phyloP scores from a whole-genome alignment of 202 grass and related monocot species.

The Brachypodium distachyon region DNA sequence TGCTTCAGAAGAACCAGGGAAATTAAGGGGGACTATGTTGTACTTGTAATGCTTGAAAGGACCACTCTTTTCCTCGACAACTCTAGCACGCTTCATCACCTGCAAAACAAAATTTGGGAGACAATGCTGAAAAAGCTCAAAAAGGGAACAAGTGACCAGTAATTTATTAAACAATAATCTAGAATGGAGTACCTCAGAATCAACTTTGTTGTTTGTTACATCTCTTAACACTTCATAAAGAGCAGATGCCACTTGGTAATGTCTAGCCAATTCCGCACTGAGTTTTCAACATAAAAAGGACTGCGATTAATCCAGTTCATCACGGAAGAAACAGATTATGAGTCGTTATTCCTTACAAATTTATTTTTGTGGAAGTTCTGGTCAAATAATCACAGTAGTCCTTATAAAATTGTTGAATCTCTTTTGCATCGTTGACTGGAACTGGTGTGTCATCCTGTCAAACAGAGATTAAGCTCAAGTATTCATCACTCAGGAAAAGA shows the following conservation, averaged over 20 bases:
- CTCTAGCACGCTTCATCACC: slow-evolving; percentile 44
- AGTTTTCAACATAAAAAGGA: slow-evolving; percentile 20
- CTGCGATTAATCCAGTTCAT: slow-evolving; percentile 12
- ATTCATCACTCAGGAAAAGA: slow-evolving; percentile 2
- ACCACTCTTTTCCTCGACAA: slow-evolving; percentile 59
- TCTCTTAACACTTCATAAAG: slow-evolving; percentile 82
- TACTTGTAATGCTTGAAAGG: slow-evolving; percentile 74
- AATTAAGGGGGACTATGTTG: slow-evolving; percentile 88
- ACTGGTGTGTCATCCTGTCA: slow-evolving; percentile 59
- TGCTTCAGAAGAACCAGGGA: slow-evolving; percentile 49
- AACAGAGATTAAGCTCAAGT: slow-evolving; percentile 9
- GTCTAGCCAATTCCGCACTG: slow-evolving; percentile 79
- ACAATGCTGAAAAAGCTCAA: slow-evolving; percentile 4
- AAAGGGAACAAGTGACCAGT: not conserved
- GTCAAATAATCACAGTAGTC: slow-evolving; percentile 52
- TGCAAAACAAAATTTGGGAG: slow-evolving; percentile 25
- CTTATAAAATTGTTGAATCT: slow-evolving; percentile 76
- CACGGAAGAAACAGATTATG: not conserved
- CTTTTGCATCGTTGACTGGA: slow-evolving; percentile 43
- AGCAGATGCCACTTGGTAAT: slow-evolving; percentile 69
- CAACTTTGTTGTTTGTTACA: slow-evolving; percentile 53
- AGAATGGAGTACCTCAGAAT: slow-evolving; percentile 38
- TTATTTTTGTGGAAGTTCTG: slow-evolving; percentile 30
- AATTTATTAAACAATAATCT: slow-evolving; percentile 1
- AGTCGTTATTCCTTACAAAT: slow-evolving; percentile 57